phyloP scores from a whole-genome alignment of 306 rosid species.

The Acacia confusa region DNA sequence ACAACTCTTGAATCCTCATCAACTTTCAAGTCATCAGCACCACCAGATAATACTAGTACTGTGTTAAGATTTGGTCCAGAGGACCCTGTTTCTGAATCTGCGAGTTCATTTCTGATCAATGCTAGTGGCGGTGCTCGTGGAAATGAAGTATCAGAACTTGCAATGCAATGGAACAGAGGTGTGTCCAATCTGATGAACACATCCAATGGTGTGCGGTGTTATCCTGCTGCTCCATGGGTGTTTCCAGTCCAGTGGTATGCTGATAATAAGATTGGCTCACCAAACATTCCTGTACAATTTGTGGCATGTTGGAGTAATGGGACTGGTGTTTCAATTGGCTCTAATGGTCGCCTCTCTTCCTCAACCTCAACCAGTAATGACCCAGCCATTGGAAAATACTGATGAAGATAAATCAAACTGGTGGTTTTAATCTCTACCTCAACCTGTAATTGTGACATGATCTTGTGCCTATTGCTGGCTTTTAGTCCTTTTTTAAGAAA shows the following conservation, averaged over 20 bases:
- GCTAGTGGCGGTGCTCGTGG: too few relatives aligned
- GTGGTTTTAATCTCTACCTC: too few relatives aligned
- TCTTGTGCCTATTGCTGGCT: constrained; percentile 28
- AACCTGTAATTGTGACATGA: neutral
- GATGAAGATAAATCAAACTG: constrained; percentile 29
- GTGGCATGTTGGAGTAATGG: constrained; percentile 43
- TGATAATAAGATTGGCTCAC: neutral
- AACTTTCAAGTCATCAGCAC: constrained; percentile 29
- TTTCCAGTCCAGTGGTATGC: constrained; percentile 21
- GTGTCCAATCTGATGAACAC: constrained; percentile 16
- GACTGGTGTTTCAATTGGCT: constrained; percentile 30
- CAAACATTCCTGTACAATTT: constrained; percentile 40
- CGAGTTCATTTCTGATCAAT: constrained; percentile 37
- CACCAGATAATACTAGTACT: constrained; percentile 31
- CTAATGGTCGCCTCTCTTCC: constrained; percentile 47
- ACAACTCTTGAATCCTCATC: constrained; percentile 34
- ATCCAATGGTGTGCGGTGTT: constrained; percentile 36
- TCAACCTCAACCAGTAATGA: constrained; percentile 47
- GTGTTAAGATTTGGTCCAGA: constrained; percentile 59
- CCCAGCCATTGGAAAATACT: constrained; percentile 57
- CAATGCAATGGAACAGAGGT: neutral
- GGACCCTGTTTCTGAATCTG: constrained; percentile 15
- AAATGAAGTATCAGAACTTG: neutral
- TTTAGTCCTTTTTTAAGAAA: constrained; percentile 12
- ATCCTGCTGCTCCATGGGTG: constrained; percentile 50